Evolutionary conservation across 176 grass and related monocot species (phyloP).

Genomic region (Paspalum notatum): DNA sequence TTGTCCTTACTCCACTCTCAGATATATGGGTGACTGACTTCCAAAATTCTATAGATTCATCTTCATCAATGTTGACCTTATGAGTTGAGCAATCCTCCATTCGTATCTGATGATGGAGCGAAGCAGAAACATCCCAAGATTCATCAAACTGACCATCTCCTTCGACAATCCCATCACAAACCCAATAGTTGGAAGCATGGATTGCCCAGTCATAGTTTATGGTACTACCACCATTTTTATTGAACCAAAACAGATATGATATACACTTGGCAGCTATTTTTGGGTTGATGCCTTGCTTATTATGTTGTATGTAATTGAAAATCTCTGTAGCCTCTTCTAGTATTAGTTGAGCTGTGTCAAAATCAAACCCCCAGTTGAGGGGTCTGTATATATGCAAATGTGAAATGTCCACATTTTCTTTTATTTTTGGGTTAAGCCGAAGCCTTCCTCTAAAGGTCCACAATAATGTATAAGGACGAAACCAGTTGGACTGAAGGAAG

Average conservation of each 20-base stretch:
- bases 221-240: no score
- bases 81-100: neutral
- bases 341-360: neutral
- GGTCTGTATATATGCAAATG: neutral
- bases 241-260: neutral
- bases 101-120: neutral
- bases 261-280: neutral
- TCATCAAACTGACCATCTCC: neutral
- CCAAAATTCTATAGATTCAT: no score
- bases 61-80: fast-evolving
- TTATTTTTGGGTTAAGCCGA: neutral
- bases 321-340: neutral
- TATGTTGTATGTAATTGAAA: no score
- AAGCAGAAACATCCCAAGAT: neutral
- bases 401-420: neutral
- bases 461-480: no score
- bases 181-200: neutral
- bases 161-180: neutral
- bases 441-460: neutral
- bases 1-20: no score
- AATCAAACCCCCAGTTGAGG: fast-evolving
- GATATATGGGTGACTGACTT: no score
- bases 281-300: no score
- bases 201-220: neutral
- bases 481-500: no score